Evolutionary conservation across 2,329 filamentous ascomycete genomes (phyloP).

Genomic region (Acrodontium crateriforme): DNA sequence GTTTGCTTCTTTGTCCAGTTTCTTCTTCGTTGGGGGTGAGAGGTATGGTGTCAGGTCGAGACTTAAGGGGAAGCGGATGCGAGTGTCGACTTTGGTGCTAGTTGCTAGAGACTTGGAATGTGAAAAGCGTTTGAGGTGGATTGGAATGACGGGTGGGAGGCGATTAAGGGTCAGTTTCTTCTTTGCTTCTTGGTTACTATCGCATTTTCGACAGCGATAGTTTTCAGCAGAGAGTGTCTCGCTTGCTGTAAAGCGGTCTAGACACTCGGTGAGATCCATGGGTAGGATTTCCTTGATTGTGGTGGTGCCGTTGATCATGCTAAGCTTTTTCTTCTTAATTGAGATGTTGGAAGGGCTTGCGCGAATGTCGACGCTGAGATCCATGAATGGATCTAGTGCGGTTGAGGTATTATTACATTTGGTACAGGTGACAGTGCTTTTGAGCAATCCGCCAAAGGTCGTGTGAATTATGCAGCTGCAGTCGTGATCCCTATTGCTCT

Average conservation of each 20-base stretch:
- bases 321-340: conserved; percentile 46
- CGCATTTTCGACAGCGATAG: conserved; percentile 75
- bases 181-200: conserved; percentile 58
- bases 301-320: conserved; percentile 32
- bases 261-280: conserved; percentile 42
- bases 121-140: conserved; percentile 60
- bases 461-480: conserved; percentile 91
- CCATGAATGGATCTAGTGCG: conserved; percentile 77
- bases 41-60: conserved; percentile 89
- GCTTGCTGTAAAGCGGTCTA: conserved; percentile 75
- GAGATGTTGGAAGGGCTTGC: conserved; percentile 29
- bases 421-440: conserved; percentile 81
- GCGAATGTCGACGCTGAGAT: conserved; percentile 79
- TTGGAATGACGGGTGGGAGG: conserved; percentile 75
- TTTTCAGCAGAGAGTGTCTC: conserved; percentile 64
- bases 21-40: conserved; percentile 28
- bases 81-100: conserved; percentile 81
- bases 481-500: conserved; percentile 15
- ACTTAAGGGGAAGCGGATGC: conserved; percentile 70
- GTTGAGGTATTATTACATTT: conserved; percentile 72
- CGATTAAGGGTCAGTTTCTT: conserved; percentile 75
- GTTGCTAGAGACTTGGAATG: conserved; percentile 42
- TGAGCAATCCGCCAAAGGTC: conserved; percentile 84
- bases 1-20: conserved; percentile 36
- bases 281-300: conserved; percentile 19